Conservation (phyloP, 768 basidiomycete genomes). For the Suillus alpinus region DNA sequence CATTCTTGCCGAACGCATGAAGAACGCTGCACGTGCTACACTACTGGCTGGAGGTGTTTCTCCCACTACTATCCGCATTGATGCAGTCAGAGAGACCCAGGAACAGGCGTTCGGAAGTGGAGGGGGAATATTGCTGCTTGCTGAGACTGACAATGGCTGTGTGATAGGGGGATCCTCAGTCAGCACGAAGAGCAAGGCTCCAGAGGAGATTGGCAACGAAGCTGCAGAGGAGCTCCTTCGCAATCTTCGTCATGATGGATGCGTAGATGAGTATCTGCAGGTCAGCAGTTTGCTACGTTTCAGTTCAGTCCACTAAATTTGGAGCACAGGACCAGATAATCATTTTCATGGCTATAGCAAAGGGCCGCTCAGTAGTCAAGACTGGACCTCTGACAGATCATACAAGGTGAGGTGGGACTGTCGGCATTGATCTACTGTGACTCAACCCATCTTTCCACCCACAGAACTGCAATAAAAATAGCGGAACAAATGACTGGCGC, state of each 20-base stretch:
- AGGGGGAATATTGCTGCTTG: conserved; percentile 73
- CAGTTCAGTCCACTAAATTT: background rate
- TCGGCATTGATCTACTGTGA: background rate
- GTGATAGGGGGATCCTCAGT: conserved; percentile 68
- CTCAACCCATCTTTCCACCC: background rate
- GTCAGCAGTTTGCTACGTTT: conserved; percentile 25
- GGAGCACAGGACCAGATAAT: conserved; percentile 68
- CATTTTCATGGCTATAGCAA: conserved; percentile 71
- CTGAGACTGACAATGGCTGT: conserved; percentile 66
- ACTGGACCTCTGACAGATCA: conserved; percentile 62
- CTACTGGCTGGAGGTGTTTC: conserved; percentile 41
- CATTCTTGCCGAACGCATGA: conserved; percentile 54
- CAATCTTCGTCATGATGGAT: conserved; percentile 63
- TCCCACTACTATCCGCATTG: conserved; percentile 29
- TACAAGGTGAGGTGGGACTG: conserved; percentile 46
- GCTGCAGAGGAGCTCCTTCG: conserved; percentile 59
- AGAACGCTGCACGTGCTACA: conserved; percentile 44
- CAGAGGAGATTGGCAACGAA: conserved; percentile 49
- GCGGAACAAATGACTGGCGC: conserved; percentile 68
- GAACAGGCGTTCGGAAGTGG: conserved; percentile 55
- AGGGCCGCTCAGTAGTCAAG: conserved; percentile 57
- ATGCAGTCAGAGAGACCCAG: conserved; percentile 45
- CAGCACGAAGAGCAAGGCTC: conserved; percentile 47
- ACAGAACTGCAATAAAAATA: conserved; percentile 68
- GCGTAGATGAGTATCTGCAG: conserved; percentile 68